Conservation (phyloP, 2,329 filamentous ascomycete genomes). For the Fusarium sp. region DNA sequence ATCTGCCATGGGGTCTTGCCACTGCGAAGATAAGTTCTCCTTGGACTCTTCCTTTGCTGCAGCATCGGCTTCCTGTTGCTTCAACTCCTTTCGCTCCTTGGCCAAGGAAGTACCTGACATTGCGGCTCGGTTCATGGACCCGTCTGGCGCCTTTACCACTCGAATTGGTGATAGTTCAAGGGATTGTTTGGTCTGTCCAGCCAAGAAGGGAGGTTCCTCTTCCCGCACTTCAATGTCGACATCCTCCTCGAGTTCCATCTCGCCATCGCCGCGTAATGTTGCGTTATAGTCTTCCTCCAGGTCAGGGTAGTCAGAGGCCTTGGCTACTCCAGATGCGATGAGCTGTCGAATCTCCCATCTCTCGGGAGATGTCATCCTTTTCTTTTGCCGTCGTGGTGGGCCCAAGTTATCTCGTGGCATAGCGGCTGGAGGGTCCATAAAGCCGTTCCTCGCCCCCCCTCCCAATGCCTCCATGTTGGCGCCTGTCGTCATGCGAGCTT, state of each 20-base stretch:
- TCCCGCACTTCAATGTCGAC: constrained; percentile 97
- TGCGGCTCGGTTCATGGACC: constrained; percentile 96
- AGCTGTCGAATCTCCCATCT: constrained; percentile 98
- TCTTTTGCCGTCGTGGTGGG: constrained; percentile 76
- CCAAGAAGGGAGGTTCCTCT: constrained; percentile 95
- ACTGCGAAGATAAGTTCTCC: constrained; percentile 89
- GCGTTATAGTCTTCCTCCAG: constrained; percentile 95
- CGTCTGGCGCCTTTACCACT: constrained; percentile 97
- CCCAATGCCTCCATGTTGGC: constrained; percentile 91
- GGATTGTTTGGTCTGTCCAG: constrained; percentile 96
- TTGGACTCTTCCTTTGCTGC: constrained; percentile 81
- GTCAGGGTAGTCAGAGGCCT: constrained; percentile 94
- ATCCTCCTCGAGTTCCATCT: constrained; percentile 94
- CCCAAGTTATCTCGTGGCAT: constrained; percentile 59
- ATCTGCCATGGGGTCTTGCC: constrained; percentile 96
- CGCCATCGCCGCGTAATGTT: constrained; percentile 86
- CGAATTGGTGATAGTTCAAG: constrained; percentile 95
- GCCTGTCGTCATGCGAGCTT: constrained; percentile 85
- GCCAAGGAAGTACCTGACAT: constrained; percentile 92
- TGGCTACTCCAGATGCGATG: constrained; percentile 94
- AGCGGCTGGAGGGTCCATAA: constrained; percentile 60
- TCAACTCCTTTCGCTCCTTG: constrained; percentile 90
- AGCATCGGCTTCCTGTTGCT: constrained; percentile 88
- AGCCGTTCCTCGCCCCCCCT: constrained; percentile 72
- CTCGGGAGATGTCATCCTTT: constrained; percentile 96